These are phyloP conservation scores for Paramarasmius palmivorus DNA, from an alignment of 1,284 basidiomycete genomes.

Conservation along the genomic window DNA sequence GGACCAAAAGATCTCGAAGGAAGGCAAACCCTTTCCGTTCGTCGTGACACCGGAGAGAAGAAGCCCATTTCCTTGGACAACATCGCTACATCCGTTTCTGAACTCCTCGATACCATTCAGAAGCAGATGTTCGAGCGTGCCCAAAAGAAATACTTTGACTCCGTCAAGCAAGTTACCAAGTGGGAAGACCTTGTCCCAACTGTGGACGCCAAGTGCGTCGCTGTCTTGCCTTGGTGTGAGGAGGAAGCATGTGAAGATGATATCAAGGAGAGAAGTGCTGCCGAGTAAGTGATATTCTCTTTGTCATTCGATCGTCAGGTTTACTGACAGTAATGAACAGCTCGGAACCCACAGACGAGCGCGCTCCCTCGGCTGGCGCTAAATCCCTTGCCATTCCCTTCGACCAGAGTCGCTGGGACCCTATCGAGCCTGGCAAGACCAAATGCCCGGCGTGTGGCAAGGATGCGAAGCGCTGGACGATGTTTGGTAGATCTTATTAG, in stretches of 20 bases:
- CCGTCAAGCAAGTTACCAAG: constrained; percentile 73
- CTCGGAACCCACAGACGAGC: constrained; percentile 86
- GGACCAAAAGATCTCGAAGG: constrained; percentile 92
- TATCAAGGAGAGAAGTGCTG: constrained; percentile 93
- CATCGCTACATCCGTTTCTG: constrained; percentile 58
- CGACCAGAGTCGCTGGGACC: constrained; percentile 82
- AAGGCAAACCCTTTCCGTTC: constrained; percentile 81
- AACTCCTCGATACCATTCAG: constrained; percentile 87
- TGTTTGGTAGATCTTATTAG: constrained; percentile 86
- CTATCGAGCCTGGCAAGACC: constrained; percentile 77
- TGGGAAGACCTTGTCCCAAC: constrained; percentile 94
- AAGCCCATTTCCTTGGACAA: constrained; percentile 69
- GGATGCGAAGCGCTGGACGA: constrained; percentile 89
- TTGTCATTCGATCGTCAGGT: constrained; percentile 13
- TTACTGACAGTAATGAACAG: constrained; percentile 35
- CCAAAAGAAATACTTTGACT: constrained; percentile 73
- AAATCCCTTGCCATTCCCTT: constrained; percentile 98
- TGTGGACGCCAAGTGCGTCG: constrained; percentile 87
- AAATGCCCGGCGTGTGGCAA: constrained; percentile 85
- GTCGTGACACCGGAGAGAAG: constrained; percentile 87
- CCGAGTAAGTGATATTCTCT: constrained; percentile 61
- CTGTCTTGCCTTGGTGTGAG: constrained; percentile 97
- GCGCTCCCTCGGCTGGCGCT: constrained; percentile 96
- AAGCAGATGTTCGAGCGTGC: constrained; percentile 86
- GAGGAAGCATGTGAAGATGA: constrained; percentile 93